Base-by-base conservation (phyloP, 2,329 filamentous ascomycete genomes). In the Diplodia intermedia region DNA sequence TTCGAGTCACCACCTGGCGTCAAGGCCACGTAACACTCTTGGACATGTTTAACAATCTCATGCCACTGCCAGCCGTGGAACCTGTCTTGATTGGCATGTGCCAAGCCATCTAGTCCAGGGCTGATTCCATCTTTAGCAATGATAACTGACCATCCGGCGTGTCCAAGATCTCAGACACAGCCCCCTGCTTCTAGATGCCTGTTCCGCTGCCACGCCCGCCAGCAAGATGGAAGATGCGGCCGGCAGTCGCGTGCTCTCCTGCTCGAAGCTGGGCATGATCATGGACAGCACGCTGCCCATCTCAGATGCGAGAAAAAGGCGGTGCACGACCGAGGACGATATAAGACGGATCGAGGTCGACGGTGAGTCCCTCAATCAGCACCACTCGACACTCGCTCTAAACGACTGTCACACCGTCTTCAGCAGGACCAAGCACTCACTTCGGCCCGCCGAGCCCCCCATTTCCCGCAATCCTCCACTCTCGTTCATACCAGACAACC, bases 1-100 rank as follows among this genome's bases (percentile, higher is more conserved):
- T 61, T 6, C 56, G 47, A 49, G 15, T 29, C 20, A 15, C n/a
- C 38, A 31, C 26, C 38, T n/a, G 29, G 20, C 40, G 5, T 33
- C 40, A 49, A 61, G 40, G 49, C 31, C 26, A 18, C 56, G 56
- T 49, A 49, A 61, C 40, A 49, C 2, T n/a, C 38, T 61, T 49
- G 56, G 56, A 29, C 7, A 9, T 23, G 11, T 47, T 61, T 26
- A 2, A 9, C 38, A 36, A 38, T 31, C 23, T 29, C 23, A 60
- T 40, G 14, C 56, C 56, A 47, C 38, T 9, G 56, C 20, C 20
- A 23, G 56, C 7, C 20, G 12, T 8, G 56, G 40, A 49, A 33
- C 2, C 26, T 49, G 14, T 29, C 8, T 8, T 15, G 23, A 49
- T 26, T 47, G 23, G 29, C 40, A 49, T n/a, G 40, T 14, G 38